Evolutionary conservation across 2,329 filamentous ascomycete species (phyloP), one percentile per base, ranked within the genome.

Genomic region (Elsinoe batatas): DNA sequence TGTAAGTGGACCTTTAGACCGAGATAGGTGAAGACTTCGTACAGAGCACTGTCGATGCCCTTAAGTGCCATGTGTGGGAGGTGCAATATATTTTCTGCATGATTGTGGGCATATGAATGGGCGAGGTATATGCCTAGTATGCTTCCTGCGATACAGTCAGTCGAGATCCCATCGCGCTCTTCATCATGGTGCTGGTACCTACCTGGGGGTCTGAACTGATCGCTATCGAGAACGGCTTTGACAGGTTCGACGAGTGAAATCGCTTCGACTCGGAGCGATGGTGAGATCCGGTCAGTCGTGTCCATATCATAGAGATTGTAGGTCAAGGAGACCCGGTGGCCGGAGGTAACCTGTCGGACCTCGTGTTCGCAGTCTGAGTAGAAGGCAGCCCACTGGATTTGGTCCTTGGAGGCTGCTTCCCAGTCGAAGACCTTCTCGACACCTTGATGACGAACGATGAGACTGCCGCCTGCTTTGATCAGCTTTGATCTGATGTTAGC

Each of bases 251-350:
- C 6, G 2, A 43, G 17, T 11, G 40, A 43, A 1, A 22, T 13
- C 1, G 40, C 5, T 44, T 17, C 12, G 13, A 13, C 18, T 44
- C n/a, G 10, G 3, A 12, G 10, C 17, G 40, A n/a, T 3, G 40
- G 10, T 6, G 8, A 13, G 12, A 13, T 26, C 6, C 4, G 2
- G 10, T 11, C 40, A 26, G 3, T 6, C 1, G 3, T 5, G 12
- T 22, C 10, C 40, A 12, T 11, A 8, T 44, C 40, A 8, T 44
- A 44, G 6, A 44, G 18, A 20, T 83, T 83, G 66, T 84, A 83
- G 0, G 79, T 83, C 18, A 84, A 63, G 0, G 78, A 83, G 13
- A 84, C 58, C 0, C 78, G 75, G 56, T 83, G 71, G 0, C 80
- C 79, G 1, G 66, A 60, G 0, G 67, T 76, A 5, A 84, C 73